Evolutionary conservation across 495 filamentous ascomycete species (phyloP).

Genomic region (Hypoxylon fuscum): DNA sequence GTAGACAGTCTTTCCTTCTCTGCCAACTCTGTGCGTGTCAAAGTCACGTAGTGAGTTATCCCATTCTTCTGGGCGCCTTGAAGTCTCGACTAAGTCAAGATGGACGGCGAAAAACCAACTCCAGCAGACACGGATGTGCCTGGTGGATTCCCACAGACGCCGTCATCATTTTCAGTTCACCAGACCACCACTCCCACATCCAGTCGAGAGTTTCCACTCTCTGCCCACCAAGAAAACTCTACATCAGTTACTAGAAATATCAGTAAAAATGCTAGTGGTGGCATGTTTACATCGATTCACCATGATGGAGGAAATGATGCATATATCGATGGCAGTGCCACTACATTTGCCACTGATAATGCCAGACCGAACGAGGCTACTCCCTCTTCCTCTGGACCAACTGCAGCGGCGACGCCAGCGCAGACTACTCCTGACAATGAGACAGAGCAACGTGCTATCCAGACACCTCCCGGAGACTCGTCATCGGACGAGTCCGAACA

Average conservation of each 20-base stretch:
- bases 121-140: conserved; percentile 31
- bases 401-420: conserved; percentile 1
- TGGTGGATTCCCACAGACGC: conserved; percentile 37
- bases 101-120: conserved; percentile 27
- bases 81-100: conserved; percentile 5
- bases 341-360: not conserved
- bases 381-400: conserved; percentile 25
- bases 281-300: conserved; percentile 8
- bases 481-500: conserved; percentile 36
- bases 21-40: conserved; percentile 3
- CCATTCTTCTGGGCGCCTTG: not conserved
- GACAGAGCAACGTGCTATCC: not conserved
- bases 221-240: conserved; percentile 4
- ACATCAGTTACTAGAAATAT: conserved; percentile 6
- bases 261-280: not conserved
- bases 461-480: conserved; percentile 7
- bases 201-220: conserved; percentile 22
- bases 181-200: not conserved
- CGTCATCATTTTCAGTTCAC: conserved; percentile 11
- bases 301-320: not conserved
- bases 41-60: not conserved
- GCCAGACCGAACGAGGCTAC: conserved; percentile 17
- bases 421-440: not conserved
- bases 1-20: conserved; percentile 14
- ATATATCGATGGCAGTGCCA: conserved; percentile 10